Evolutionary conservation across 2,329 filamentous ascomycete species (phyloP), one percentile per base, ranked within the genome.

Genomic region (Scedosporium minutisporum): DNA sequence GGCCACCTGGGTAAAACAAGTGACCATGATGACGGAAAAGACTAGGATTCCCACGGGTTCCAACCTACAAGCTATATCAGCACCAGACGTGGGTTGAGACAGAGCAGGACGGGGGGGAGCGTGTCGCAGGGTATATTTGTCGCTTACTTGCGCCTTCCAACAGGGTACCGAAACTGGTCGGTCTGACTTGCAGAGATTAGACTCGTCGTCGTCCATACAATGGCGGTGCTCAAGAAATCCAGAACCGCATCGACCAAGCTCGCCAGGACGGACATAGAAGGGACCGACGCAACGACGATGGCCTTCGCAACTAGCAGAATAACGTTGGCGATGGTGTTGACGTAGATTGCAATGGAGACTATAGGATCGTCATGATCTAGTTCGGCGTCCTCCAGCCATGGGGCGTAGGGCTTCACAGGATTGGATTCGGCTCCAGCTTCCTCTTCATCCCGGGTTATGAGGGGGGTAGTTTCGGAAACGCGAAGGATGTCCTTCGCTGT

Each of bases 401-500:
- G 88, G 51, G 91, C 83, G 63, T 87, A 80, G 10, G 81, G 81
- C 62, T 78, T 78, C 27, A 78, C 76, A 14, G 71, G 71, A 18
- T 70, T 69, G 48, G 67, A 76, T 6, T 74, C 72, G 14, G 77
- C 75, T 23, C 75, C 73, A n/a, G 76, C 76, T 10, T 79, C 75
- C 10, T 71, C 68, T 18, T 71, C 72, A 3, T 78, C 74, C 33
- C 74, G 71, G 16, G 74, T 69, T 33, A 92, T 79, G 23, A 93
- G 78, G 0, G 90, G 86, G 1, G 86, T 82, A 57, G 84, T 83
- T 70, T 91, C 88, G 18, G 87, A 86, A 16, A 83, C 82, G 46
- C 89, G 90, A 73, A 96, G 96, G 62, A 97, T 85, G 68, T 93
- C 90, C 71, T 90, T 90, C 1, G 91, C 91, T 0, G 92, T 96